Evolutionary conservation across 2,329 filamentous ascomycete species (phyloP).

Genomic region (Phaeoacremonium minimum): DNA sequence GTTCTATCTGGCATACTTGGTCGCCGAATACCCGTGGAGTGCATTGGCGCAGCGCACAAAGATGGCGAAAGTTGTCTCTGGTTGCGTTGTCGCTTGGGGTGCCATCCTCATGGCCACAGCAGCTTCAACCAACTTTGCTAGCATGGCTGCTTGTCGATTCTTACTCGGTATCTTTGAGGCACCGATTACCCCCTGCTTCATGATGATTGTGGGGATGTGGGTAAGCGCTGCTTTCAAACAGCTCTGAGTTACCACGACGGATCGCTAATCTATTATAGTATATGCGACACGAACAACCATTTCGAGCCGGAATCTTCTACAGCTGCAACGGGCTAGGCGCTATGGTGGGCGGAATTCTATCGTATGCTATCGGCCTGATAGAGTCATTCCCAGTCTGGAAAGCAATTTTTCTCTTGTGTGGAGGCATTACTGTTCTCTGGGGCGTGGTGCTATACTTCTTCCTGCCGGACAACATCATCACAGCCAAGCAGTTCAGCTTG

Average conservation of each 20-base stretch:
- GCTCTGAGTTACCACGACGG: neutral
- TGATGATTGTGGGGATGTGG: constrained; percentile 47
- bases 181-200: constrained; percentile 41
- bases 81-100: constrained; percentile 27
- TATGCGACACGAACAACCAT: constrained; percentile 37
- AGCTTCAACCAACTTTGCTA: constrained; percentile 32
- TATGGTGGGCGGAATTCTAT: constrained; percentile 28
- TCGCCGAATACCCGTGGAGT: constrained; percentile 32
- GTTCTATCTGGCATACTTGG: constrained; percentile 47
- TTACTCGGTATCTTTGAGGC: constrained; percentile 43
- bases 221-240: neutral
- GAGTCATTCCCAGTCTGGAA: constrained; percentile 36
- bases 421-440: constrained; percentile 36
- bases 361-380: constrained; percentile 34
- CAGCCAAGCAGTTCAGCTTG: constrained; percentile 31
- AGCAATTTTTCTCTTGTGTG: constrained; percentile 38
- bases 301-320: constrained; percentile 38
- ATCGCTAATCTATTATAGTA: constrained; percentile 23
- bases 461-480: constrained; percentile 37
- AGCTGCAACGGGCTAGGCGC: constrained; percentile 32
- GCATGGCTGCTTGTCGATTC: constrained; percentile 36
- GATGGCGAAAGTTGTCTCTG: constrained; percentile 27
- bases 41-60: constrained; percentile 26
- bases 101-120: constrained; percentile 36
- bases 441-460: constrained; percentile 30